Evolutionary conservation across 352 stramenopile genomes (phyloP).

Genomic region (Globisporangium parvum): DNA sequence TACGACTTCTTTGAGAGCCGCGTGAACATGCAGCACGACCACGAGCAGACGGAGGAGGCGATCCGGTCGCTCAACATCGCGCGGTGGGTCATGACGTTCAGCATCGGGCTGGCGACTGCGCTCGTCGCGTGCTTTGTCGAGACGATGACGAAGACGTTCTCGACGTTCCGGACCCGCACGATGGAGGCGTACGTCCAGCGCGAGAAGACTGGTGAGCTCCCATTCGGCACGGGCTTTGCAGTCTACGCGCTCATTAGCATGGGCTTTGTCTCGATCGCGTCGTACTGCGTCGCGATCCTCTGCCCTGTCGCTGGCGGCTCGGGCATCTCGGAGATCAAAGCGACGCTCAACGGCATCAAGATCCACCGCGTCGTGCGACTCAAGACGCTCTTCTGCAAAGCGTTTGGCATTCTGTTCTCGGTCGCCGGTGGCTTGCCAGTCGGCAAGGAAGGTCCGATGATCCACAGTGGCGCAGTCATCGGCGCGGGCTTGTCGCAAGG

Average conservation of each 20-base stretch:
- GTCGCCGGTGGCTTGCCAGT: slow-evolving; percentile 66
- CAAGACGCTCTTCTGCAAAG: slow-evolving; percentile 96
- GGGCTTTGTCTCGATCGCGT: slow-evolving; percentile 88
- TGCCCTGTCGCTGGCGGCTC: slow-evolving; percentile 94
- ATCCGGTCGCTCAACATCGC: slow-evolving; percentile 78
- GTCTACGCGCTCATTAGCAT: slow-evolving; percentile 91
- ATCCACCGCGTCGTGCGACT: slow-evolving; percentile 93
- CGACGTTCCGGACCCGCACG: slow-evolving; percentile 84
- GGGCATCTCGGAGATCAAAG: slow-evolving; percentile 98
- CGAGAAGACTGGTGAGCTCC: slow-evolving; percentile 35
- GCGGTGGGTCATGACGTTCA: slow-evolving; percentile 95
- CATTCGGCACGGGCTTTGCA: slow-evolving; percentile 78
- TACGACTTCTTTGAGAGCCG: slow-evolving; percentile 86
- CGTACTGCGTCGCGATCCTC: slow-evolving; percentile 89
- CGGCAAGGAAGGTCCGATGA: slow-evolving; percentile 91
- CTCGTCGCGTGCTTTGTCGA: slow-evolving; percentile 93
- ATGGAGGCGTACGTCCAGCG: slow-evolving; percentile 78
- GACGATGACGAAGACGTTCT: slow-evolving; percentile 83
- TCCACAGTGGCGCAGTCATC: slow-evolving; percentile 89
- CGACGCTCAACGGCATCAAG: slow-evolving; percentile 97
- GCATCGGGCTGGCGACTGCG: slow-evolving; percentile 91
- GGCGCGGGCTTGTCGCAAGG: slow-evolving; percentile 93
- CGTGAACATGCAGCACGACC: slow-evolving; percentile 84
- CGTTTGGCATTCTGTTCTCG: slow-evolving; percentile 86
- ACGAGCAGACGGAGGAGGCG: slow-evolving; percentile 68